A percentile compares a stretch with the other conserved stretches of the same genome.
phyloP scores from a whole-genome alignment of 306 rosid species.

The Carpinus viminea region DNA sequence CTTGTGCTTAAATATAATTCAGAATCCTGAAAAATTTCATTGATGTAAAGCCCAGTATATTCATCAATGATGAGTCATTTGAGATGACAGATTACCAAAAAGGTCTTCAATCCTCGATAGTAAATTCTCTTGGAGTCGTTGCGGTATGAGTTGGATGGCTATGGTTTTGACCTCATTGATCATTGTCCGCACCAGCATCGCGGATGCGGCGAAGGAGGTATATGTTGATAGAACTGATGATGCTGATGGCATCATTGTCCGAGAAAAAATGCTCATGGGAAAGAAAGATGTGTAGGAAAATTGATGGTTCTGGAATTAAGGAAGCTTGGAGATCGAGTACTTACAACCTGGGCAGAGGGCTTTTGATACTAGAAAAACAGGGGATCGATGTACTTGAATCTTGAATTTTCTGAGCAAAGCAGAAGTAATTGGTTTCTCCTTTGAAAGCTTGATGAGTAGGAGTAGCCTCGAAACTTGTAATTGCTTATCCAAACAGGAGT shows the following conservation, averaged over 20 bases:
- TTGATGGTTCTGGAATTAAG: neutral
- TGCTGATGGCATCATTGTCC: constrained; percentile 35
- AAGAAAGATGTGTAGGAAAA: neutral
- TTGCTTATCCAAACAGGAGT: too few species aligned
- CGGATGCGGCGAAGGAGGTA: constrained; percentile 41
- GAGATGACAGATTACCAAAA: constrained; percentile 21
- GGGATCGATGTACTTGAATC: neutral
- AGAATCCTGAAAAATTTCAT: constrained; percentile 39
- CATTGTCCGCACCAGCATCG: constrained; percentile 40
- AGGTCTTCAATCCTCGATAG: constrained; percentile 16
- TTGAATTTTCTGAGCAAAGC: too few species aligned
- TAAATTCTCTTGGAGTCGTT: constrained; percentile 23
- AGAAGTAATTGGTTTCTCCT: too few species aligned
- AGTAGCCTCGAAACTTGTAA: too few species aligned
- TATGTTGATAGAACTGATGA: constrained; percentile 37
- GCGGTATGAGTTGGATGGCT: constrained; percentile 38
- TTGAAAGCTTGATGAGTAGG: too few species aligned
- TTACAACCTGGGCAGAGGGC: neutral
- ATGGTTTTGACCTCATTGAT: constrained; percentile 31
- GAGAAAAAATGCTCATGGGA: constrained; percentile 11
- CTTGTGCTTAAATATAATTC: constrained; percentile 32
- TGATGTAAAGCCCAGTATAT: constrained; percentile 15
- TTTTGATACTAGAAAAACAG: constrained; percentile 2
- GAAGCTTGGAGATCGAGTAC: neutral
- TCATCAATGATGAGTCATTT: constrained; percentile 33